Base-by-base conservation (phyloP, 441 rosid genomes). In the Jatropha multifida region DNA sequence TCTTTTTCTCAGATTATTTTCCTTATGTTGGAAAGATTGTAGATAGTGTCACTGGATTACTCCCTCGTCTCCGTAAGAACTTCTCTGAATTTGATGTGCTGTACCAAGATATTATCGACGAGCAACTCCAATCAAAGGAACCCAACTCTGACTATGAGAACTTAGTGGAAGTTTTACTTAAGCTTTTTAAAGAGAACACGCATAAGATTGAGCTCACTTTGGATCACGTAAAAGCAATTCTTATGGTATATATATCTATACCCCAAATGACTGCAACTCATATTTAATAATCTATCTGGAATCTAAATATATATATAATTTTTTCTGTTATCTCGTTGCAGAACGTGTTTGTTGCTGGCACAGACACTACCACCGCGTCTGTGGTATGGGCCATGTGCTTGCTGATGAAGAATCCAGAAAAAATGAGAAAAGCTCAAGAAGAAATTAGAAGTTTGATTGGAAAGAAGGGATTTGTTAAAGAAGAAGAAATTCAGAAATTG, bases 321-420 rank as follows among this genome's bases (percentile, higher is more conserved):
- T 14, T n/a, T 65, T n/a, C 0, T 26, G 8, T 10, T 44, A 9
- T 20, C 41, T 40, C 65, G 61, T 32, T 23, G 48, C 74, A 81
- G 86, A 64, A 82, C 44, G 54, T 84, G 38, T 77, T 79, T 48
- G 0, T 86, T 10, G 86, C 60, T 2, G 89, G 86, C 65, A 73
- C 83, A 49, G 86, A 81, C 54, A 82, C 89, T 6, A 56, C 83
- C 7, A 83, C 82, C 0, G 18, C 49, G 13, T 74, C 85, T 0
- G 76, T 79, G 76, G 26, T 63, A 9, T 83, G 88, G 88, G 71
- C 86, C 51, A 75, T 83, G 83, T 55, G 83, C 2, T 80, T 80
- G 67, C 83, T 86, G 0, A 72, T 37, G 0, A 78, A 64, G 73
- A 82, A 79, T 55, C 63, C 32, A 2, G 63, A 59, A 23, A 23